Conservation (phyloP, 1,284 basidiomycete genomes). For the Papiliotrema laurentii region DNA sequence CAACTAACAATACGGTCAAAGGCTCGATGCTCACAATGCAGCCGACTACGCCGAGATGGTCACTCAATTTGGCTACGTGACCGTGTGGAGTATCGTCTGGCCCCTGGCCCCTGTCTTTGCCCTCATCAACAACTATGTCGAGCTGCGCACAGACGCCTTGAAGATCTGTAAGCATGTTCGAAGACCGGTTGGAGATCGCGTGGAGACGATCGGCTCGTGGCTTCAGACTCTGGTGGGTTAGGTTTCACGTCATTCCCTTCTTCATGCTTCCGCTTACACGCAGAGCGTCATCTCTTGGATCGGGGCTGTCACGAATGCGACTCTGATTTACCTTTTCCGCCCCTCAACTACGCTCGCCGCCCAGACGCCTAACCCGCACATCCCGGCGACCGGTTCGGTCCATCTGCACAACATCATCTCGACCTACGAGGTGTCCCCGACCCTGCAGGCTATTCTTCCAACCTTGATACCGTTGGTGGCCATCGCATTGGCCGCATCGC, state of each 20-base stretch:
- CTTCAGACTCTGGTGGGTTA: conserved; percentile 66
- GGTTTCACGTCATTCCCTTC: conserved; percentile 2
- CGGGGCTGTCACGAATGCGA: conserved; percentile 74
- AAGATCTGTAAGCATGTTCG: conserved; percentile 85
- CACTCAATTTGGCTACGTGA: conserved; percentile 83
- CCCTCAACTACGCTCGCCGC: conserved; percentile 29
- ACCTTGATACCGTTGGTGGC: conserved; percentile 62
- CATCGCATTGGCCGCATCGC: conserved; percentile 70
- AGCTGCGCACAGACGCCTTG: conserved; percentile 88
- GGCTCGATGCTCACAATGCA: conserved; percentile 12
- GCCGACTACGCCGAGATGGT: conserved; percentile 93
- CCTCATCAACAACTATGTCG: conserved; percentile 71
- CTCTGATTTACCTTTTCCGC: conserved; percentile 79
- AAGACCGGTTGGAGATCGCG: conserved; percentile 76
- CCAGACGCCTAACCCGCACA: conserved; percentile 36
- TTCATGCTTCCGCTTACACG: not conserved
- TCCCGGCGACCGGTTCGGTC: conserved; percentile 24
- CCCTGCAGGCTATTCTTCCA: conserved; percentile 26
- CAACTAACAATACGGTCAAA: not conserved
- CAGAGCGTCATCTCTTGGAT: conserved; percentile 79
- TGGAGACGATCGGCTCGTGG: conserved; percentile 93
- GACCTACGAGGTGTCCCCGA: conserved; percentile 26
- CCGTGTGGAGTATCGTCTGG: conserved; percentile 91
- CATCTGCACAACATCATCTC: conserved; percentile 31
- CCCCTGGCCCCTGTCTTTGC: conserved; percentile 67